Base-by-base conservation (phyloP, 2,329 filamentous ascomycete genomes). In the Knoxdaviesia capensis region DNA sequence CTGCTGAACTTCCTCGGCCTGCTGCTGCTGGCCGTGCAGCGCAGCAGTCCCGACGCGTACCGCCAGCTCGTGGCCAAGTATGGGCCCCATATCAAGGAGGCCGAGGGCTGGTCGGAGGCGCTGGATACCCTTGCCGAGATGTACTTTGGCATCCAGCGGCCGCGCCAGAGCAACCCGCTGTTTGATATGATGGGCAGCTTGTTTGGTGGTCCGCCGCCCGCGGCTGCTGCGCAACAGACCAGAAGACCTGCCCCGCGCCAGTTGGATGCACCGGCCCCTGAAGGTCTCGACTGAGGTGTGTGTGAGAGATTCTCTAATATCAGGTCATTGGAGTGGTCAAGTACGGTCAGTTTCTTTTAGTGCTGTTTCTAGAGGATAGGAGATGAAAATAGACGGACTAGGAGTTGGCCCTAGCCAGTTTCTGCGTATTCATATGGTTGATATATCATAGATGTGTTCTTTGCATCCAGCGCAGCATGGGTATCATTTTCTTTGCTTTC, bases 151-250 rank as follows among this genome's bases (percentile, higher is more conserved):
- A 92, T 98, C 56, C 74, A 77, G 63, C 79, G 86, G 54, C 88
- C 87, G 39, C 72, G 80, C 53, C 85, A 94, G 64, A 81, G 79
- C 48, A 96, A 96, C 58, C 87, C 87, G 3, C 65, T 98, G 58
- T 75, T 96, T 60, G 90, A 98, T 56, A 96, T 98, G 87, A 92
- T 98, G 82, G 87, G 86, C 39, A 87, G 77, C 47, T 74, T 98
- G 68, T 82, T 98, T 53, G 87, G 87, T 40, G 85, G 85, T 20
- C 42, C 34, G 7, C 34, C 40, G 30, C n/a, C 51, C 53, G 39
- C 49, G 54, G 46, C 56, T 53, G 45, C 56, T 51, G 43, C 50
- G 32, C 40, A 48, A 47, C 46, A 43, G 29, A 43, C 53, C 36
- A 60, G 58, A 46, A 62, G 60, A 44, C 61, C 61, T n/a, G 59